Percentiles rank a stretch among this genome's conserved stretches.
Conservation (phyloP, 345 rosid genomes). For the Salix caprea region DNA sequence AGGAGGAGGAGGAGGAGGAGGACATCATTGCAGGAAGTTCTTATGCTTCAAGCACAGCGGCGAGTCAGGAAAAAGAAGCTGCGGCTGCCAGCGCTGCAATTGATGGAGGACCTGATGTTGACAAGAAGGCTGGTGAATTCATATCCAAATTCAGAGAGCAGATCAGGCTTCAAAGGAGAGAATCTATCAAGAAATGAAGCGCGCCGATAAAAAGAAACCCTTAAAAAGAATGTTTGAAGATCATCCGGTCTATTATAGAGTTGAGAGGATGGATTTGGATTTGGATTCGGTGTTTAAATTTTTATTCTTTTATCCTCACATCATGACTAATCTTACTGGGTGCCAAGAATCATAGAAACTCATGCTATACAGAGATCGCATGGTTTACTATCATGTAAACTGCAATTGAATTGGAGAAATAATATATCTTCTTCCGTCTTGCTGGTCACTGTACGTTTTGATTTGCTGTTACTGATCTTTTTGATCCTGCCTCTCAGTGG, state of each 20-base stretch:
- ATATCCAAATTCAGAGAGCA: constrained; percentile 99
- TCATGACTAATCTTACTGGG: constrained; percentile 4
- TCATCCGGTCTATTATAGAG: neutral
- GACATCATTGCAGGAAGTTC: constrained; percentile 15
- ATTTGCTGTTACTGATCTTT: no score
- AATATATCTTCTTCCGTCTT: neutral
- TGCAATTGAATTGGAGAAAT: constrained; percentile 9
- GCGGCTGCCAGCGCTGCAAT: constrained; percentile 20
- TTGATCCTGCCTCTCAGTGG: neutral
- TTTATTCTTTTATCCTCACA: neutral
- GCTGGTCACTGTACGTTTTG: neutral
- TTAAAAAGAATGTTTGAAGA: constrained; percentile 1
- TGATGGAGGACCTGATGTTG: constrained; percentile 74
- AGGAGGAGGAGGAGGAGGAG: constrained; percentile 15
- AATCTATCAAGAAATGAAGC: constrained; percentile 53
- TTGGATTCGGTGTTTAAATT: constrained; percentile 1
- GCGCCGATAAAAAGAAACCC: constrained; percentile 11
- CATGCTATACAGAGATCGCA: constrained; percentile 23
- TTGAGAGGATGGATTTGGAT: constrained; percentile 4
- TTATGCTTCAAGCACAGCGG: neutral
- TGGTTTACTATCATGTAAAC: constrained; percentile 12
- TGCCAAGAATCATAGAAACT: neutral
- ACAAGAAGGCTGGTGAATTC: constrained; percentile 93
- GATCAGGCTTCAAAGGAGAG: constrained; percentile 92
- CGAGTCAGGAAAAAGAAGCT: constrained; percentile 16